These are phyloP conservation scores for Solanum arcanum DNA, from an alignment of 257 asterid genomes.

Conservation along the genomic window DNA sequence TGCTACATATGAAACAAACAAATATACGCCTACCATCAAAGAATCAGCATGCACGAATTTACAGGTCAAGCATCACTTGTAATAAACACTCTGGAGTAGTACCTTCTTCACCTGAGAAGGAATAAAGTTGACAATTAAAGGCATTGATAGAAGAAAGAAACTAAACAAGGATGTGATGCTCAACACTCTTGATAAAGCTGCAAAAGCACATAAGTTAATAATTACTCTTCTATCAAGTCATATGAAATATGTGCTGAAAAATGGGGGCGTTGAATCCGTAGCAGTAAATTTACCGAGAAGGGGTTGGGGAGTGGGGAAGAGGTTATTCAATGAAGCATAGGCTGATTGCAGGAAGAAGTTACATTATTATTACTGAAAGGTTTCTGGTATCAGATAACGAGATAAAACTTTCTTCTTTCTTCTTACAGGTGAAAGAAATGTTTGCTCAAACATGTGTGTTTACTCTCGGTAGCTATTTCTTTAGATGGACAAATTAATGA, in stretches of 20 bases:
- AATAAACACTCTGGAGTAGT: background rate
- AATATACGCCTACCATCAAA: background rate
- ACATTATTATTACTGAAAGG: background rate
- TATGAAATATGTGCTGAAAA: background rate
- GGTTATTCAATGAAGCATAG: background rate
- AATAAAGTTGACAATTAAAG: background rate
- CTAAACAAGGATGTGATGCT: background rate
- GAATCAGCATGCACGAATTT: background rate
- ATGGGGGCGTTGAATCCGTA: background rate
- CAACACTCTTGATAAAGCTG: background rate
- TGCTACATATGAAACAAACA: background rate
- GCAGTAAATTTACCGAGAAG: background rate
- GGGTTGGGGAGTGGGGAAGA: background rate
- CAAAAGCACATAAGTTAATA: background rate
- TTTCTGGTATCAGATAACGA: background rate
- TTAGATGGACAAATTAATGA: background rate
- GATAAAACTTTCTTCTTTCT: background rate
- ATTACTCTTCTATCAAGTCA: background rate
- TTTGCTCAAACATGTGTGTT: background rate
- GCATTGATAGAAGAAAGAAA: background rate
- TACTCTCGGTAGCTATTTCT: background rate
- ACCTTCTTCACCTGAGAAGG: background rate
- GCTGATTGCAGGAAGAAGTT: background rate
- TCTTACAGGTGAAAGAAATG: background rate
- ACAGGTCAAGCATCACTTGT: background rate